These are phyloP conservation scores for Podila epigama DNA, from an alignment of 192 early-diverging fungal genomes.

Conservation along the genomic window DNA sequence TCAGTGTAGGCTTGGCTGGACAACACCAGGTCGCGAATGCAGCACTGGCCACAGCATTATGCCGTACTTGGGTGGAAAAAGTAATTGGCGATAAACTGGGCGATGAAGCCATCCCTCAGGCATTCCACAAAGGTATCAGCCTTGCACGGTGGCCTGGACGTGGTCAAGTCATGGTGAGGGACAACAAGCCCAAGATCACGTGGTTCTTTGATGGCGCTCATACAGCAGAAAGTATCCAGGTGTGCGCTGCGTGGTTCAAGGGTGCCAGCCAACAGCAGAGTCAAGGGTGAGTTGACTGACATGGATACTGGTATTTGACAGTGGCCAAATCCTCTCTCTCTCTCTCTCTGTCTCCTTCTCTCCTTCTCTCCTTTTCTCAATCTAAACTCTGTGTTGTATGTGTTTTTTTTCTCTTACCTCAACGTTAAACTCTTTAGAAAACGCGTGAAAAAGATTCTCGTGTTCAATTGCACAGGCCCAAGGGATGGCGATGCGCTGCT, in stretches of 20 bases:
- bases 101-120: slow-evolving; percentile 43
- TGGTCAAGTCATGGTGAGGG: slow-evolving; percentile 70
- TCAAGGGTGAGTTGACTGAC: slow-evolving; percentile 6
- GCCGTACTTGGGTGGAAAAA: slow-evolving; percentile 70
- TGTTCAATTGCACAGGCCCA: slow-evolving; percentile 90
- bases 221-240: slow-evolving; percentile 84
- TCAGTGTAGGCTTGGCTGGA: slow-evolving; percentile 75
- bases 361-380: background rate
- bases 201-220: slow-evolving; percentile 97
- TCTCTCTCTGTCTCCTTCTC: too few species aligned
- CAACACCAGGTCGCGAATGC: slow-evolving; percentile 89
- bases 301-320: too few species aligned
- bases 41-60: slow-evolving; percentile 75
- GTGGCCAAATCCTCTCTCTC: too few species aligned
- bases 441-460: slow-evolving; percentile 60
- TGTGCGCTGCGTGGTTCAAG: slow-evolving; percentile 64
- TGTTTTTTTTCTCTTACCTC: background rate
- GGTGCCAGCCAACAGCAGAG: slow-evolving; percentile 9
- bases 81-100: slow-evolving; percentile 36
- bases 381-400: background rate
- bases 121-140: slow-evolving; percentile 70
- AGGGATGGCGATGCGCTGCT: slow-evolving; percentile 73
- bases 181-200: slow-evolving; percentile 53
- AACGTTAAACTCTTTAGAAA: background rate
- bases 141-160: slow-evolving; percentile 88